These are phyloP conservation scores for Onygenales sp. DNA, from an alignment of 2,329 filamentous ascomycete species.

Conservation along the genomic window DNA sequence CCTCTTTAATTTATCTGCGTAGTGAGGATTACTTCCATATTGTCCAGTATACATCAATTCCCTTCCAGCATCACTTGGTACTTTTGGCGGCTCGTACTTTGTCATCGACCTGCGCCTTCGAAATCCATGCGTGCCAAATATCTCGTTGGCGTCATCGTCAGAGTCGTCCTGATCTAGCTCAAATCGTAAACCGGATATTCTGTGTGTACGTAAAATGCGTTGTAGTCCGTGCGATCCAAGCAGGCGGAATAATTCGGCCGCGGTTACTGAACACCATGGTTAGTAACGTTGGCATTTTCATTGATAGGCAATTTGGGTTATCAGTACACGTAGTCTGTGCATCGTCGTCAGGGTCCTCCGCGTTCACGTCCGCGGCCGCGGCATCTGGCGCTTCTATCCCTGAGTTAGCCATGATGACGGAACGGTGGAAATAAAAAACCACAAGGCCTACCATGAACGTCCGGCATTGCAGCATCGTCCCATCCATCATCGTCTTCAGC, in stretches of 20 bases:
- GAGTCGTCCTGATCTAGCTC: conserved; percentile 22
- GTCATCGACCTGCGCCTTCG: conserved; percentile 34
- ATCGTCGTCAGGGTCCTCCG: not conserved
- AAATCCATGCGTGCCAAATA: conserved; percentile 25
- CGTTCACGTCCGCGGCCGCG: not conserved
- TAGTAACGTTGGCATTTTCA: not conserved
- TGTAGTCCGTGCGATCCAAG: conserved; percentile 46
- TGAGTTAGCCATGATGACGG: not conserved
- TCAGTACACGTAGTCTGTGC: not conserved
- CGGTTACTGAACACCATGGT: conserved; percentile 18
- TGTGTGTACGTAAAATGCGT: conserved; percentile 38
- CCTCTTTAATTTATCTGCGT: conserved; percentile 42
- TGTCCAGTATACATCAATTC: conserved; percentile 72
- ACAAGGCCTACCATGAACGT: not conserved
- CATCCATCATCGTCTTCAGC: conserved; percentile 25
- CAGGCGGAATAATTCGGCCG: conserved; percentile 42
- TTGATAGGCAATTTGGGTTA: not conserved
- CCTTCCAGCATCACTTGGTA: conserved; percentile 68
- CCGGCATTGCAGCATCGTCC: not conserved
- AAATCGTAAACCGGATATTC: conserved; percentile 21
- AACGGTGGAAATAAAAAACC: too few relatives aligned
- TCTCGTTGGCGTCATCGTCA: conserved; percentile 19
- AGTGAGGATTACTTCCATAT: conserved; percentile 62
- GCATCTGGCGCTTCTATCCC: not conserved
- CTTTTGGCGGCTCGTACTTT: conserved; percentile 60